Evolutionary conservation across 495 filamentous ascomycete species (phyloP), one percentile per base, ranked within the genome.

Genomic region (Penicillium riverlandense): DNA sequence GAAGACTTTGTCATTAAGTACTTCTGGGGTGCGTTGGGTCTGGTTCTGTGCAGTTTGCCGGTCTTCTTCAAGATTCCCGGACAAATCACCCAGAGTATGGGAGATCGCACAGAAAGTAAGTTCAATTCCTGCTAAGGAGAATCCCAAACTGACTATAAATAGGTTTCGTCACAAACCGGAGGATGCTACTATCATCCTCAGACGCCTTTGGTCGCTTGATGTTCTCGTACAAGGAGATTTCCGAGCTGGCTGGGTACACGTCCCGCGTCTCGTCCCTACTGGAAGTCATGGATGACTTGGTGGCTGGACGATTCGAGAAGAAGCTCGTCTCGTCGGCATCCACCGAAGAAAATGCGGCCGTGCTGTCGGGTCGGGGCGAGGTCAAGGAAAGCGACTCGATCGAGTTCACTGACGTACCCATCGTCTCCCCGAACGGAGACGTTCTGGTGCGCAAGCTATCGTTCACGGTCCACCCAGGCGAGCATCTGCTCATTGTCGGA

Each of bases 1-100:
- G 94, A 98, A 59, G 92, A 98, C 60, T 98, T 95, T 67, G 86
- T 97, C 11, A 91, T 97, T 55, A 98, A 98, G 67, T 98, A 98
- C 57, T 92, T 96, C 70, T 98, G 92, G 92, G 94, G 94, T 41
- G 92, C 92, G 5, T 53, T 98, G 37, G 92, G 92, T 6, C 75
- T 97, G 53, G 65, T 94, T 49, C 82, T 98, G n/a, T 97, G 94
- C 70, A 91, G 89, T 57, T 80, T 96, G 4, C 92, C 92, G 1
- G 91, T 97, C 1, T 98, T 98, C 63, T 86, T 97, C 73, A 89
- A 86, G 67, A 72, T 96, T 4, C 91, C 92, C 8, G 87, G 86
- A 22, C 77, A 79, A 38, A 63, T 70, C n/a, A 66, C 75, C 4
- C 74, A 79, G 50, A 91, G 77, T 41, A 87, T 90, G 79, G 88